Evolutionary conservation across 2,329 filamentous ascomycete genomes (phyloP), one percentile per base, ranked within the genome.

Genomic region (Aspergillus puulaauensis): DNA sequence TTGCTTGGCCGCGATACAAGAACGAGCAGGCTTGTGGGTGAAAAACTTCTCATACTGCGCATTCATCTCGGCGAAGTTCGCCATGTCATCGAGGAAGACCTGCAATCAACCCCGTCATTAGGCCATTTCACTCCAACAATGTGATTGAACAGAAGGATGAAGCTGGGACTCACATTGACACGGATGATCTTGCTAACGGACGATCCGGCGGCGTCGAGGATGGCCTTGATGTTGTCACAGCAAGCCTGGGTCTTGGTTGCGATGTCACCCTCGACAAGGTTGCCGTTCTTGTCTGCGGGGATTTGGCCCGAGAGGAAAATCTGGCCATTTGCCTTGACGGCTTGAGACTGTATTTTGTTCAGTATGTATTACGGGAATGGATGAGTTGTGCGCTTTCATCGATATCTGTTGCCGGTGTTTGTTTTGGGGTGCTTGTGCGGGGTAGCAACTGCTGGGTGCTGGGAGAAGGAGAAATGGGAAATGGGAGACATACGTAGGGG

Each of bases 51-150:
- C 83, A 69, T 90, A 91, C 49, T 88, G 82, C 66, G 82, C 82
- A 75, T 91, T 92, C 86, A 91, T 90, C 72, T 87, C 85, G 50
- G 84, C 87, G 72, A 98, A 98, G 78, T 95, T 83, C 62, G 83
- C 85, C 93, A 98, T 98, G 77, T 96, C 90, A 51, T 89, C 88
- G 61, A 98, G 80, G 83, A 97, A 98, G 72, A 96, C 89, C 76
- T 79, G 41, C 39, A 41, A 40, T 19, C 19, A 15, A 24, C 45
- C 33, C 50, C 17, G 31, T 9, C 19, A 50, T 23, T 9, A 33
- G 17, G 11, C 19, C 31, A 21, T 17, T 3, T 17, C 14, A 11
- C 35, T 24, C 11, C 19, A 46, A 46, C 33, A 24, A 27, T 54
- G 40, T 7, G 53, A 27, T 23, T 15, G 21, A 12, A 37, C 24